A percentile compares a stretch with the other conserved stretches of the same genome.
Evolutionary conservation across 192 early-diverging fungal genomes (phyloP).

Genomic region (Phycomyces nitens): DNA sequence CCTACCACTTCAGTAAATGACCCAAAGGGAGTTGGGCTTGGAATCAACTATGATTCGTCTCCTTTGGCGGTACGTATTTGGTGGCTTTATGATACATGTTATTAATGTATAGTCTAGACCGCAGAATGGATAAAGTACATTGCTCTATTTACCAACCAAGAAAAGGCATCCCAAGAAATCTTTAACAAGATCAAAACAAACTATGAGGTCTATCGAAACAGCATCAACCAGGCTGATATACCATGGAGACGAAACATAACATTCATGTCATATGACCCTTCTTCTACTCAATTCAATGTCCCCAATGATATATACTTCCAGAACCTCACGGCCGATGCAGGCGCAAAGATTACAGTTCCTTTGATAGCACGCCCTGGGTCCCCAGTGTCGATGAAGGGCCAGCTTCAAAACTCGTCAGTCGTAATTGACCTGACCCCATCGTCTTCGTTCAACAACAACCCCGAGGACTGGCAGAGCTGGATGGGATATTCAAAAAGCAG

Average conservation of each 20-base stretch:
- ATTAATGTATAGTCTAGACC: conserved; percentile 3
- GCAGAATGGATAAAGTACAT: conserved; percentile 40
- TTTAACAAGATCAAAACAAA: conserved; percentile 29
- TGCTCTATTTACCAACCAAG: conserved; percentile 39
- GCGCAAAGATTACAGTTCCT: conserved; percentile 23
- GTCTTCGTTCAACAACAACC: conserved; percentile 9
- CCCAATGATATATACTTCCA: conserved; percentile 28
- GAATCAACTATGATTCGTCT: conserved; percentile 11
- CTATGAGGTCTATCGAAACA: conserved; percentile 14
- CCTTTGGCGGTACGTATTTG: conserved; percentile 22
- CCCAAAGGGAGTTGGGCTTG: conserved; percentile 23
- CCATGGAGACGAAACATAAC: conserved; percentile 34
- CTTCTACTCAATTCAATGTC: conserved; percentile 18
- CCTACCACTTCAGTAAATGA: conserved; percentile 12
- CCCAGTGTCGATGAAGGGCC: conserved; percentile 14
- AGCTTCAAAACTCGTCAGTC: conserved; percentile 24
- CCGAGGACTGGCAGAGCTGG: conserved; percentile 16
- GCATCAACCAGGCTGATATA: conserved; percentile 15
- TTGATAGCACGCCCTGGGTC: conserved; percentile 15
- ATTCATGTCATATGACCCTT: conserved; percentile 38
- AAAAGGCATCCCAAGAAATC: conserved; percentile 13
- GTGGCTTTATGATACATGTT: no score
- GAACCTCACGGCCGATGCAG: conserved; percentile 43
- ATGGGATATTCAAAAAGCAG: conserved; percentile 21
- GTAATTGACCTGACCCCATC: conserved; percentile 29